phyloP scores from a whole-genome alignment of 495 filamentous ascomycete genomes.

The Hypoxylon perforatum region DNA sequence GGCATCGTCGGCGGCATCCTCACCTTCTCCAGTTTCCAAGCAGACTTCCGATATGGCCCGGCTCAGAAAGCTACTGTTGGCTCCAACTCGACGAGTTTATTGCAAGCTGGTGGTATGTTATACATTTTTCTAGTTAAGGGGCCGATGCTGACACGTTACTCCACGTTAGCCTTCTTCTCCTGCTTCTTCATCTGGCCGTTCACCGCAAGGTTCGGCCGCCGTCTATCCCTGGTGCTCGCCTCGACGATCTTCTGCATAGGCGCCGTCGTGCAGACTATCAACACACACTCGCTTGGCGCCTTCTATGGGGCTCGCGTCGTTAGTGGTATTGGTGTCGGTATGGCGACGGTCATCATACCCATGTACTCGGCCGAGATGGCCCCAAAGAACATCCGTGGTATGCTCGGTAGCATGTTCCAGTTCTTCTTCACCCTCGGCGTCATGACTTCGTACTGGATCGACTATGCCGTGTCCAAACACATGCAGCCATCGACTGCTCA shows the following conservation, averaged over 20 bases:
- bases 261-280: conserved; percentile 54
- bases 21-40: conserved; percentile 64
- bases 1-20: conserved; percentile 68
- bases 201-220: conserved; percentile 52
- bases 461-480: conserved; percentile 51
- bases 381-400: conserved; percentile 59
- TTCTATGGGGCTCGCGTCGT: conserved; percentile 59
- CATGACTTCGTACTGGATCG: conserved; percentile 59
- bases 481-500: conserved; percentile 46
- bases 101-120: conserved; percentile 57
- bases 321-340: conserved; percentile 59
- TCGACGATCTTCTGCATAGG: conserved; percentile 55
- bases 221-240: conserved; percentile 51
- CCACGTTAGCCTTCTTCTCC: conserved; percentile 31
- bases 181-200: conserved; percentile 58
- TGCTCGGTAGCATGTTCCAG: conserved; percentile 54
- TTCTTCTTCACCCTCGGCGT: conserved; percentile 58
- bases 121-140: conserved; percentile 21
- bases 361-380: conserved; percentile 63
- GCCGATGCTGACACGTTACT: neutral
- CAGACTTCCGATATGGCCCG: conserved; percentile 52
- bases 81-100: conserved; percentile 69
- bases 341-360: conserved; percentile 60
- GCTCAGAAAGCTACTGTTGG: conserved; percentile 47
- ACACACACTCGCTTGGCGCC: conserved; percentile 53